Base-by-base conservation (phyloP, 139 green algal species). In the Zygnema circumcarinatum region DNA sequence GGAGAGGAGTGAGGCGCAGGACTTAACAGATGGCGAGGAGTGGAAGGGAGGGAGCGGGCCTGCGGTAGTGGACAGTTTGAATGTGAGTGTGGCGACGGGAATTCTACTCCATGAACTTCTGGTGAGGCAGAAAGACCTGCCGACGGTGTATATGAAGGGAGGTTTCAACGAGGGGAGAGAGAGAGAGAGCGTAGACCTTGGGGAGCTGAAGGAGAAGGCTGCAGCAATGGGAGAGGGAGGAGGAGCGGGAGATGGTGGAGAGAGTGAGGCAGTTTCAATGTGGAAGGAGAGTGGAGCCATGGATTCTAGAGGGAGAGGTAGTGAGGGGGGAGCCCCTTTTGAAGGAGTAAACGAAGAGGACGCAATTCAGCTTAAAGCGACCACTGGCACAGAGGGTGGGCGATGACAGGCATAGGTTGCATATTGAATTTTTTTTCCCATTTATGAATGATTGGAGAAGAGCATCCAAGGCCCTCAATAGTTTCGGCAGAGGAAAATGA, bases 41-140 rank as follows among this genome's bases (percentile, higher is more conserved):
- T 20, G 33, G 74, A 52, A 52, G n/a, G 74, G 74, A 36, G 33
- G 74, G 2, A 22, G 2, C 25, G 41, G 42, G 25, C 32, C 25
- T 36, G 53, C 25, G 29, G 80, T 89, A 35, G 95, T 98, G 29
- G 96, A 98, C 72, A 96, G 92, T n/a, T 85, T 98, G 21, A 98
- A 98, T 86, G 96, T 98, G 22, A 97, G 94, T 80, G 96, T 98
- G 20, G 96, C 96, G 0, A 91, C 96, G 0, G 96, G 96, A 36
- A 96, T 98, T 72, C 92, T 98, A 83, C 88, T 98, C 84, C 96
- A 98, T 87, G 84, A 93, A 0, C 91, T 98, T 62, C 16, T 62
- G 47, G 47, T 62, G 47, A 62, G 47, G 16, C 47, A 62, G 16
- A 62, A 62, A 62, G 47, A 62, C 47, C 7, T 62, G 7, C 47